A percentile compares a stretch with the other conserved stretches of the same genome.
Conservation (phyloP, 176 grass and related monocot species). For the Canna indica region DNA sequence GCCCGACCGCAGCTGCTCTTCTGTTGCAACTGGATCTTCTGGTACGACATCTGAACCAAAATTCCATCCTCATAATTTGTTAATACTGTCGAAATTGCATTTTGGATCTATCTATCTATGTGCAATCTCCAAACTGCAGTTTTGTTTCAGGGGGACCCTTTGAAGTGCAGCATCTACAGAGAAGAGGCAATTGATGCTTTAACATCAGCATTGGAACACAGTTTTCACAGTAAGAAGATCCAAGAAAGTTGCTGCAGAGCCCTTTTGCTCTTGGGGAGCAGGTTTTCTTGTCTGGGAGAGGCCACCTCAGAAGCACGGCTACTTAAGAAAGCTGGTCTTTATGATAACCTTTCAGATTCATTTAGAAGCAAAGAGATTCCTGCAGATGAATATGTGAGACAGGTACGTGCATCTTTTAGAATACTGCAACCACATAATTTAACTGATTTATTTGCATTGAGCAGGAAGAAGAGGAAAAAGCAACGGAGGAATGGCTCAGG, state of each 20-base stretch:
- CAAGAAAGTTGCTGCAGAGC: slow-evolving; percentile 69
- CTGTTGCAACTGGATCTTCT: slow-evolving; percentile 79
- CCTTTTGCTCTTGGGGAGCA: slow-evolving; percentile 61
- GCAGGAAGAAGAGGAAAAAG: slow-evolving; percentile 75
- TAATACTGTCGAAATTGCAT: background rate
- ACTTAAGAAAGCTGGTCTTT: slow-evolving; percentile 67
- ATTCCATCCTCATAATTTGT: background rate
- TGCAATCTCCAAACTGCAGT: background rate
- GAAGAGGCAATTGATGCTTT: slow-evolving; percentile 76
- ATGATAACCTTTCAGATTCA: slow-evolving; percentile 61
- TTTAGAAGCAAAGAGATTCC: slow-evolving; percentile 59
- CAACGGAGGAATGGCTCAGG: slow-evolving; percentile 57
- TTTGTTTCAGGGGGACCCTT: slow-evolving; percentile 76
- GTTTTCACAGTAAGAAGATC: slow-evolving; percentile 46
- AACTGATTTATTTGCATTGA: background rate
- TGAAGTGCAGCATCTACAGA: slow-evolving; percentile 72
- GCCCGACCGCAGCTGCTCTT: slow-evolving; percentile 66
- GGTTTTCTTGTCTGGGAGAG: slow-evolving; percentile 67
- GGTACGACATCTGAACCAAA: slow-evolving; percentile 36
- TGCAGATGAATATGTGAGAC: slow-evolving; percentile 39
- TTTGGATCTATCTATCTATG: slow-evolving; percentile 1
- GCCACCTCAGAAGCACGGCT: slow-evolving; percentile 64
- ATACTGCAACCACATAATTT: too few species aligned
- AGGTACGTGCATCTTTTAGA: too few species aligned
- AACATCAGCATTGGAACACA: slow-evolving; percentile 46